Evolutionary conservation across 176 grass and related monocot genomes (phyloP).

Genomic region (Rhipidocladum racemiflorum): DNA sequence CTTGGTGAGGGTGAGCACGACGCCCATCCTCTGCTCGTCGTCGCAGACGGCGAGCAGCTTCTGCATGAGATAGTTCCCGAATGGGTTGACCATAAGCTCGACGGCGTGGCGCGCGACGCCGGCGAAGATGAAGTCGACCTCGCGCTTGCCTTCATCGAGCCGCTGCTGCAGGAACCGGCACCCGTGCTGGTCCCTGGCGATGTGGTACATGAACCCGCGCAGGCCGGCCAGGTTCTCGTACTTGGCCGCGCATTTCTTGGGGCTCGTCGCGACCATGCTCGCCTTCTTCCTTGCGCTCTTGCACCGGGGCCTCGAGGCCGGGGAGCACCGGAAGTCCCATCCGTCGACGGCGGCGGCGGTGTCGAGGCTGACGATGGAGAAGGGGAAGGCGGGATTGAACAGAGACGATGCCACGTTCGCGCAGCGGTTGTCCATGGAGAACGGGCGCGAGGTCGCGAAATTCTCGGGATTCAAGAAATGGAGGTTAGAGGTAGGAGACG

Average conservation of each 20-base stretch:
- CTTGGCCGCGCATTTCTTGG: slow-evolving; percentile 39
- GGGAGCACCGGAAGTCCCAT: slow-evolving; percentile 14
- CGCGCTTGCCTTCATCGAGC: slow-evolving; percentile 60
- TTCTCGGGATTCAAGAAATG: slow-evolving; percentile 7
- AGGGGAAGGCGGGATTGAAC: slow-evolving; percentile 26
- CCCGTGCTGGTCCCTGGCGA: slow-evolving; percentile 79
- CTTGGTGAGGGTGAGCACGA: slow-evolving; percentile 48
- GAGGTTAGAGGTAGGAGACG: slow-evolving; percentile 17
- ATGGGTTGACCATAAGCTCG: slow-evolving; percentile 74
- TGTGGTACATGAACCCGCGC: slow-evolving; percentile 53
- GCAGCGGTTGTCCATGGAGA: slow-evolving; percentile 13
- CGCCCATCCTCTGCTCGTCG: slow-evolving; percentile 60
- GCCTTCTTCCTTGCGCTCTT: slow-evolving; percentile 35
- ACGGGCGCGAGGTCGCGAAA: slow-evolving; percentile 13
- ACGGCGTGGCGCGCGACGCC: slow-evolving; percentile 53
- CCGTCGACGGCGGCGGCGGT: background rate
- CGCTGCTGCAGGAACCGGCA: slow-evolving; percentile 78
- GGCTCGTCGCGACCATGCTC: background rate
- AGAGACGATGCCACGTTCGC: background rate
- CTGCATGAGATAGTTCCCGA: slow-evolving; percentile 95
- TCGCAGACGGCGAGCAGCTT: slow-evolving; percentile 70
- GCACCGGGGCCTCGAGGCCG: slow-evolving; percentile 20
- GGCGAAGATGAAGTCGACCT: slow-evolving; percentile 62
- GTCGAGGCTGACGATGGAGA: slow-evolving; percentile 8
- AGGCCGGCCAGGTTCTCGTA: slow-evolving; percentile 46